Evolutionary conservation across 2,329 filamentous ascomycete genomes (phyloP).

Genomic region (Aureobasidium sp.): DNA sequence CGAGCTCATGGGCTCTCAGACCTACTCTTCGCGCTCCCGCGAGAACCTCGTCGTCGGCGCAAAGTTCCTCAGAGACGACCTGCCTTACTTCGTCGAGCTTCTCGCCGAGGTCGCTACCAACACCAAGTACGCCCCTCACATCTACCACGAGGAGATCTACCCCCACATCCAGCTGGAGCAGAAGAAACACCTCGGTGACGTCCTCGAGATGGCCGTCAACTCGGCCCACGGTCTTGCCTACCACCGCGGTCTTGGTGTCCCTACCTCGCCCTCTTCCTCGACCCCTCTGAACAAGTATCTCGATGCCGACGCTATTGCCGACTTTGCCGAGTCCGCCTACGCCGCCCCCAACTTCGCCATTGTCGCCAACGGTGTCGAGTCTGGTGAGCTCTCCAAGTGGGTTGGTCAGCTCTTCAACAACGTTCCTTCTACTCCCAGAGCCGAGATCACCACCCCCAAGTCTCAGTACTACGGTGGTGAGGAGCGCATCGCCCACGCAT

Average conservation of each 20-base stretch:
- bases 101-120: constrained; percentile 82
- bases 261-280: constrained; percentile 63
- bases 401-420: constrained; percentile 83
- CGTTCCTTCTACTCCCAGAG: constrained; percentile 46
- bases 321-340: constrained; percentile 72
- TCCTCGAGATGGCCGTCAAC: constrained; percentile 68
- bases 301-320: constrained; percentile 62
- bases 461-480: constrained; percentile 93
- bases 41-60: constrained; percentile 89
- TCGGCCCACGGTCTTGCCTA: constrained; percentile 80
- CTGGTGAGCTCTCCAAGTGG: constrained; percentile 76
- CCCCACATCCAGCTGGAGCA: constrained; percentile 70
- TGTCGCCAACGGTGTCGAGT: constrained; percentile 77
- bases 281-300: constrained; percentile 73
- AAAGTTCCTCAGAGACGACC: constrained; percentile 69
- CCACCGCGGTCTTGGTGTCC: constrained; percentile 81
- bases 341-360: constrained; percentile 85
- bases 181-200: constrained; percentile 56
- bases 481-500: constrained; percentile 71
- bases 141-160: constrained; percentile 83
- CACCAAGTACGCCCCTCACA: constrained; percentile 83
- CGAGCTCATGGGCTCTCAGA: constrained; percentile 88
- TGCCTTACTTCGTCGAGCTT: constrained; percentile 90
- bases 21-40: constrained; percentile 79
- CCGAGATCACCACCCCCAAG: constrained; percentile 51